These are phyloP conservation scores for Eucalyptus regnans DNA, from an alignment of 345 rosid genomes.

Conservation along the genomic window DNA sequence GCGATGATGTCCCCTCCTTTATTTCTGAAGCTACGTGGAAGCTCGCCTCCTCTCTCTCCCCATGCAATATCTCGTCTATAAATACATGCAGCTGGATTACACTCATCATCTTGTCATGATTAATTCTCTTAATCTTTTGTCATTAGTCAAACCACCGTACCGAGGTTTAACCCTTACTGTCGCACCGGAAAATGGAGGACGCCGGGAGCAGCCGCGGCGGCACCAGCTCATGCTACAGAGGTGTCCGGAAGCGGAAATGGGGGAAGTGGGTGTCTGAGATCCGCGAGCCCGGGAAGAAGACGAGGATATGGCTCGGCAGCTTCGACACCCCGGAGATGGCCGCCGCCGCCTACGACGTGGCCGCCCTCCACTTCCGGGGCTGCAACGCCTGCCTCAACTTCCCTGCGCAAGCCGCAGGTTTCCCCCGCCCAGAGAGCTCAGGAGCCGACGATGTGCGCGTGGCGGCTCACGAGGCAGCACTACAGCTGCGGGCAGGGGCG, in stretches of 20 bases:
- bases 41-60: constrained; percentile 1
- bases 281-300: constrained; percentile 77
- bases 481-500: not conserved
- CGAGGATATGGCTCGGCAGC: constrained; percentile 87
- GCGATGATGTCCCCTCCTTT: not conserved
- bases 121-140: not conserved
- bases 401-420: constrained; percentile 18
- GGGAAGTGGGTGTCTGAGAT: constrained; percentile 98
- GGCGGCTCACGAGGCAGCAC: constrained; percentile 64
- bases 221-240: constrained; percentile 24
- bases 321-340: constrained; percentile 85
- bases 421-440: constrained; percentile 51
- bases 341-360: constrained; percentile 81
- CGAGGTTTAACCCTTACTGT: not conserved
- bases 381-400: constrained; percentile 55
- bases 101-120: not conserved
- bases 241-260: constrained; percentile 85
- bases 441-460: constrained; percentile 44
- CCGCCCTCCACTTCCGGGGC: constrained; percentile 65
- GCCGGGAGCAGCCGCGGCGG: not conserved
- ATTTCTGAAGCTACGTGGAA: constrained; percentile 23
- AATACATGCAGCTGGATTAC: not conserved
- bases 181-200: not conserved
- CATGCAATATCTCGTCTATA: not conserved
- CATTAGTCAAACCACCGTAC: not conserved